Evolutionary conservation across 164 flowering plant species (phyloP).

Genomic region (Vitis vinifera): DNA sequence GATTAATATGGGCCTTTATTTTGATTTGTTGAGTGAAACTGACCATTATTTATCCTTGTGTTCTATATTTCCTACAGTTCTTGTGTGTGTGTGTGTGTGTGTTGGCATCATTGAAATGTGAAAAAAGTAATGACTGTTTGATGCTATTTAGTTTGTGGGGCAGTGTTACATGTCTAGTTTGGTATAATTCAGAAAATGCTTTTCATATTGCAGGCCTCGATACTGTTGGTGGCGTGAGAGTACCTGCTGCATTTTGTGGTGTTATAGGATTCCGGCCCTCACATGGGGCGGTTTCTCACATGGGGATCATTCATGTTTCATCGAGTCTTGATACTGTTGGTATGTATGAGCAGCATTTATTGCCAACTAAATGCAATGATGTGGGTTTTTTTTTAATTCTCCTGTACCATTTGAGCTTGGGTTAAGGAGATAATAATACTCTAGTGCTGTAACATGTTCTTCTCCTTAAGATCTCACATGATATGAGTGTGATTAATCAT

Average conservation of each 20-base stretch:
- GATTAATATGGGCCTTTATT: too few species aligned
- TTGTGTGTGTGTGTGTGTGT: too few species aligned
- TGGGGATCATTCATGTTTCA: conserved; percentile 73
- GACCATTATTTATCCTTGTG: too few species aligned
- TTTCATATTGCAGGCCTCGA: conserved; percentile 62
- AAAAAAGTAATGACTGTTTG: too few species aligned
- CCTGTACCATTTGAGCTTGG: too few species aligned
- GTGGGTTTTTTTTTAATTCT: not conserved
- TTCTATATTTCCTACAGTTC: too few species aligned
- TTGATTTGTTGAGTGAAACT: too few species aligned
- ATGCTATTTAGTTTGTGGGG: not conserved
- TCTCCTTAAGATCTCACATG: too few species aligned
- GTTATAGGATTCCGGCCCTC: conserved; percentile 81
- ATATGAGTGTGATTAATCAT: too few species aligned
- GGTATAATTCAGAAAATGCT: not conserved
- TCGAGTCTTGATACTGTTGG: conserved; percentile 87
- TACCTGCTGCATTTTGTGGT: conserved; percentile 88
- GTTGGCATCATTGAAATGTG: too few species aligned
- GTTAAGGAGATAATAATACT: too few species aligned
- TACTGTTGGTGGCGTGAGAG: conserved; percentile 84
- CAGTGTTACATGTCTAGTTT: not conserved
- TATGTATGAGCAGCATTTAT: conserved; percentile 28
- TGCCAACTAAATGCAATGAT: not conserved
- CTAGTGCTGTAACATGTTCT: too few species aligned
- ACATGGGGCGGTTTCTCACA: conserved; percentile 69